Evolutionary conservation across 2,329 filamentous ascomycete genomes (phyloP).

Genomic region (Botrytis elliptica): DNA sequence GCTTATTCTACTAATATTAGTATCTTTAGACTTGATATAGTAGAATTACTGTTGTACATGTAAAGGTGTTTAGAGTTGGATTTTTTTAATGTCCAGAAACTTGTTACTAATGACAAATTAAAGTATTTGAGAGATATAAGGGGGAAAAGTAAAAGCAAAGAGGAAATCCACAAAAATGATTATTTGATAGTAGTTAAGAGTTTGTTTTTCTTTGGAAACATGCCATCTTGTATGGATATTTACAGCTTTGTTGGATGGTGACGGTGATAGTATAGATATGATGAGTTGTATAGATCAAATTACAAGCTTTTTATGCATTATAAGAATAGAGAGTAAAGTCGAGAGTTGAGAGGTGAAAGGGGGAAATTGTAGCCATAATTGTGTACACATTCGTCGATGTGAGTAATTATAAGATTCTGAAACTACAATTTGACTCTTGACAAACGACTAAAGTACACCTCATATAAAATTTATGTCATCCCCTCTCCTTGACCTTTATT

Average conservation of each 20-base stretch:
- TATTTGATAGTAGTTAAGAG: neutral
- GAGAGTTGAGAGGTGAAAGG: neutral
- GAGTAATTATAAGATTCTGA: too few relatives aligned
- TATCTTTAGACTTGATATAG: neutral
- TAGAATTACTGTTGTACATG: too few relatives aligned
- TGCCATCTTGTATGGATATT: neutral
- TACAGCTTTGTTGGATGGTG: neutral
- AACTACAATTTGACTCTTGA: too few relatives aligned
- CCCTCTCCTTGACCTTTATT: too few relatives aligned
- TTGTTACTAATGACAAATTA: neutral
- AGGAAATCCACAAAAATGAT: neutral
- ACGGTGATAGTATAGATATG: neutral
- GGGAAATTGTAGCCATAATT: neutral
- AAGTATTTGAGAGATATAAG: neutral
- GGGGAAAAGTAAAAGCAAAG: neutral
- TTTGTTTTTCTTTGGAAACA: neutral
- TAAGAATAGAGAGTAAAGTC: too few relatives aligned
- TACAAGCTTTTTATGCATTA: too few relatives aligned
- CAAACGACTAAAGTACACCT: neutral
- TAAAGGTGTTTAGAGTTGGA: neutral
- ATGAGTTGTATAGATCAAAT: neutral
- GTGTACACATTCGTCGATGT: neutral
- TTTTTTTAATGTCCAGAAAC: neutral
- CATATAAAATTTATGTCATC: neutral
- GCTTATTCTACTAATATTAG: neutral